These are phyloP conservation scores for Haplosporangium sp. DNA, from an alignment of 371 early-diverging fungal species.

Conservation along the genomic window DNA sequence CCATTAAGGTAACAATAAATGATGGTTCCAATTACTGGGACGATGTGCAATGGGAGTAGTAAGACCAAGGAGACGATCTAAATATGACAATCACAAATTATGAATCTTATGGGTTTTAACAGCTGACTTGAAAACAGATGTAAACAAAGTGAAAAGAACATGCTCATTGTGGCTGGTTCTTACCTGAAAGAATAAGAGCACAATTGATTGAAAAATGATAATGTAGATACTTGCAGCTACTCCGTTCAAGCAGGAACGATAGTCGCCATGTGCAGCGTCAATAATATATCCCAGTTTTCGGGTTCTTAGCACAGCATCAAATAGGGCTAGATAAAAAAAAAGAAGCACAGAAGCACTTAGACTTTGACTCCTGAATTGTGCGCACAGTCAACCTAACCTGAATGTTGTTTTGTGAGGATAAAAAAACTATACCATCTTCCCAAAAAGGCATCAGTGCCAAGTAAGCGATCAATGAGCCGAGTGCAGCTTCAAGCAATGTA, in stretches of 20 bases:
- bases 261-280: constrained; percentile 48
- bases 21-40: constrained; percentile 71
- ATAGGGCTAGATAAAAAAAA: constrained; percentile 26
- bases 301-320: constrained; percentile 49
- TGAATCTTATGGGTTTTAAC: too few species aligned
- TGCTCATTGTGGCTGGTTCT: not conserved
- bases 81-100: not conserved
- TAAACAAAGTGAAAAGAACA: not conserved
- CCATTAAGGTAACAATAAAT: constrained; percentile 76
- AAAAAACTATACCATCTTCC: constrained; percentile 33
- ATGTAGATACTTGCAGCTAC: constrained; percentile 40
- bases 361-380: too few species aligned
- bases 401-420: not conserved
- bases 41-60: constrained; percentile 72
- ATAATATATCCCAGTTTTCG: constrained; percentile 46
- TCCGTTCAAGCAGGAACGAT: constrained; percentile 49
- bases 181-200: constrained; percentile 48
- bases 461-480: constrained; percentile 45
- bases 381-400: not conserved
- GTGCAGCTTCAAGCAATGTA: constrained; percentile 47
- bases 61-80: constrained; percentile 66
- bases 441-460: constrained; percentile 52
- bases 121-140: too few species aligned
- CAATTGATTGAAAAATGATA: constrained; percentile 46
- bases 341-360: not conserved